Evolutionary conservation across 2,329 filamentous ascomycete genomes (phyloP).

Genomic region (Ascochyta rabiei): DNA sequence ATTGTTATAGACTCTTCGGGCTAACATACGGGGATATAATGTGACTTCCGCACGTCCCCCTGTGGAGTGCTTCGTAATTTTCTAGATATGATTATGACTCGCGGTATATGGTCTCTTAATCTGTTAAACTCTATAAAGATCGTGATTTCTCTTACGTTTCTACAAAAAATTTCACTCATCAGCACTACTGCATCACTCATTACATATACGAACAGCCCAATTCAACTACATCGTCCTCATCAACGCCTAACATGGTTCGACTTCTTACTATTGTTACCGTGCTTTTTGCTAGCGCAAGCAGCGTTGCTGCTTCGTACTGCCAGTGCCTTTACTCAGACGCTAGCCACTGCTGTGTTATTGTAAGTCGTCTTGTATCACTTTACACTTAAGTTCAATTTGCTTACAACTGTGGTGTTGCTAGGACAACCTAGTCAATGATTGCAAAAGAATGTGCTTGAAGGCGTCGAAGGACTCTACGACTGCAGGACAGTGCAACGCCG

Average conservation of each 20-base stretch:
- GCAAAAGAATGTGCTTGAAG: conserved; percentile 11
- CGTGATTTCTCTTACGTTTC: neutral
- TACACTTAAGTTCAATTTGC: conserved; percentile 4
- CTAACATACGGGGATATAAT: conserved; percentile 6
- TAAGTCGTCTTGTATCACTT: conserved; percentile 8
- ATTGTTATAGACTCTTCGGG: conserved; percentile 2
- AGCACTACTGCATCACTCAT: conserved; percentile 4
- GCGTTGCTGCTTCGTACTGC: conserved; percentile 10
- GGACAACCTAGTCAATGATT: conserved; percentile 9
- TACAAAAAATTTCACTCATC: conserved; percentile 1
- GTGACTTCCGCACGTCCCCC: conserved; percentile 6
- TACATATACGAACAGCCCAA: neutral
- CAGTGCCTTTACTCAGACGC: conserved; percentile 11
- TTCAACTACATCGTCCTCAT: conserved; percentile 2
- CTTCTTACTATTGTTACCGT: conserved; percentile 9
- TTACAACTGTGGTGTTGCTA: conserved; percentile 4
- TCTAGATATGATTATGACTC: conserved; percentile 3
- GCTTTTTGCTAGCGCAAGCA: conserved; percentile 7
- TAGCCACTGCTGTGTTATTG: conserved; percentile 10
- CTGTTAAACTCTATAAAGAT: conserved; percentile 6
- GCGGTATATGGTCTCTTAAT: conserved; percentile 2
- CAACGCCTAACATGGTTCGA: conserved; percentile 9
- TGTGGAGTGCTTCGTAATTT: conserved; percentile 7
- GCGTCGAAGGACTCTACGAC: conserved; percentile 9
- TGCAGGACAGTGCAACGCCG: conserved; percentile 10